These are phyloP conservation scores for Favolaschia claudopus DNA, from an alignment of 768 basidiomycete genomes.

Conservation along the genomic window DNA sequence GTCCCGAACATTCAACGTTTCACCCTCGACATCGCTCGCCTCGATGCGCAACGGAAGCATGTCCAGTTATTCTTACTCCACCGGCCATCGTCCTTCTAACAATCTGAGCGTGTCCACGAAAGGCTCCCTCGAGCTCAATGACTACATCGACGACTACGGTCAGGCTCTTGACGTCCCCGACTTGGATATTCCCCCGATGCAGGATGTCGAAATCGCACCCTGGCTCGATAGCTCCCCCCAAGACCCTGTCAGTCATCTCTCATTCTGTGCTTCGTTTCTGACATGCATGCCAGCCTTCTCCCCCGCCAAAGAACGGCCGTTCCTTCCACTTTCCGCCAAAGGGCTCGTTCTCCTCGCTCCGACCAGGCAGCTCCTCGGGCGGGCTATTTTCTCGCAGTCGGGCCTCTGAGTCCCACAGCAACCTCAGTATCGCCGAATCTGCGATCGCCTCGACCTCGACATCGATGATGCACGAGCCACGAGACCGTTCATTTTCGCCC, in stretches of 20 bases:
- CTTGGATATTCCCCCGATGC: constrained; percentile 19
- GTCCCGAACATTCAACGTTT: constrained; percentile 12
- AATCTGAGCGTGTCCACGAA: constrained; percentile 24
- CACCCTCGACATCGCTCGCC: constrained; percentile 21
- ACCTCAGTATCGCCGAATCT: constrained; percentile 30
- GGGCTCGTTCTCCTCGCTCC: constrained; percentile 38
- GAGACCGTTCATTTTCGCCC: constrained; percentile 16
- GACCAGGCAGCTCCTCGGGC: constrained; percentile 23
- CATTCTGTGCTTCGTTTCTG: constrained; percentile 1
- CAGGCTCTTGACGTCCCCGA: constrained; percentile 28
- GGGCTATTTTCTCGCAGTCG: constrained; percentile 26
- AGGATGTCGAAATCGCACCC: constrained; percentile 31
- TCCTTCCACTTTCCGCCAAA: constrained; percentile 36
- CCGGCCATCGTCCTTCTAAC: constrained; percentile 20
- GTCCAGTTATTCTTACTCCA: constrained; percentile 21
- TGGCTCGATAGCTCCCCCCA: constrained; percentile 26
- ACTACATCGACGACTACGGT: constrained; percentile 33
- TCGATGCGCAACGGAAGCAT: constrained; percentile 30
- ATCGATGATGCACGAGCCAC: constrained; percentile 12
- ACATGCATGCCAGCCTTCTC: constrained; percentile 22
- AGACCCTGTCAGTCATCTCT: constrained; percentile 8
- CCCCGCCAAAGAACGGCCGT: constrained; percentile 32
- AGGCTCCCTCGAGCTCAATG: constrained; percentile 27
- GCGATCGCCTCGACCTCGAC: constrained; percentile 20
- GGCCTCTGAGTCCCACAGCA: constrained; percentile 29